phyloP scores from a whole-genome alignment of 2,329 filamentous ascomycete species.

The Colletotrichum echinochloae region DNA sequence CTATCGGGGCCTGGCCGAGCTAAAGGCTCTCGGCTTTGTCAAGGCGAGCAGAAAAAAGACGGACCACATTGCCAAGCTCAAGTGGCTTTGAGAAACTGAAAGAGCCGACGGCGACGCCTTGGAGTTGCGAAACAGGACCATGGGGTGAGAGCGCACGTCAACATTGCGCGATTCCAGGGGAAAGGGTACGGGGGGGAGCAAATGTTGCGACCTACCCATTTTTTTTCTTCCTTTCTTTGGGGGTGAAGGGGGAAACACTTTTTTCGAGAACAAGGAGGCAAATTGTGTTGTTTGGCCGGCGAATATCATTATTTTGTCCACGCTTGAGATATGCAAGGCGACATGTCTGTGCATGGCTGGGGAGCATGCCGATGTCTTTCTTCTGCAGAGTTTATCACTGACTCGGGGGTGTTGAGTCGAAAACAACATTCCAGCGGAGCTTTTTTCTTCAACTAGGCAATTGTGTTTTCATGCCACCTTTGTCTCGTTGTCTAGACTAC shows the following conservation, averaged over 20 bases:
- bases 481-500: slow-evolving; percentile 34
- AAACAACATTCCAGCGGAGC: background rate
- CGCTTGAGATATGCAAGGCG: background rate
- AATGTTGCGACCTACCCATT: background rate
- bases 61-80: slow-evolving; percentile 92
- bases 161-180: background rate
- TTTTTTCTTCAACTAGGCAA: slow-evolving; percentile 26
- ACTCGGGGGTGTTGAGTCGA: slow-evolving; percentile 17
- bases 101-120: slow-evolving; percentile 24
- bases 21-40: slow-evolving; percentile 87
- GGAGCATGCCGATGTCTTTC: background rate
- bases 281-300: background rate
- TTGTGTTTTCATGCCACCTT: slow-evolving; percentile 22
- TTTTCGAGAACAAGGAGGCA: slow-evolving; percentile 15
- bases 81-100: slow-evolving; percentile 69
- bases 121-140: slow-evolving; percentile 21
- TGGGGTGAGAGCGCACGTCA: slow-evolving; percentile 18
- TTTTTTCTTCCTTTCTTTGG: too few species aligned
- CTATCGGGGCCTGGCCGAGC: slow-evolving; percentile 85
- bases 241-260: background rate
- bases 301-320: background rate
- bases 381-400: slow-evolving; percentile 18
- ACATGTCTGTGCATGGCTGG: background rate
- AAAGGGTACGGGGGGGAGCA: background rate
- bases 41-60: slow-evolving; percentile 91